These are phyloP conservation scores for Neurospora sp. DNA, from an alignment of 495 filamentous ascomycete species.

Conservation along the genomic window DNA sequence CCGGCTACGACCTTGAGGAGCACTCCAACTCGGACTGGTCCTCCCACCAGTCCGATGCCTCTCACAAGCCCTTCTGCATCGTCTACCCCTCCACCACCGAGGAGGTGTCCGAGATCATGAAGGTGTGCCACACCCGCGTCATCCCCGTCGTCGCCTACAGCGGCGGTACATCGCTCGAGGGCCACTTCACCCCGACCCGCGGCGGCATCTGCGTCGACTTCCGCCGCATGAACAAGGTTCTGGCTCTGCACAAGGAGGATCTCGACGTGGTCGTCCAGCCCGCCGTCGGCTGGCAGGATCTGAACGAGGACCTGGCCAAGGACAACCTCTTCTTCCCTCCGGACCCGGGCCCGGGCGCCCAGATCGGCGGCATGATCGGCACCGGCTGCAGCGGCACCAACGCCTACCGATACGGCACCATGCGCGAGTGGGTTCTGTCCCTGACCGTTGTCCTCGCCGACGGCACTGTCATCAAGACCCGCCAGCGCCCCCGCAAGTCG, in stretches of 20 bases:
- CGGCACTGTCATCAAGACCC: constrained; percentile 83
- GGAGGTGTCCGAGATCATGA: constrained; percentile 63
- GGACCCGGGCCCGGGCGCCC: constrained; percentile 70
- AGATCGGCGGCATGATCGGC: constrained; percentile 94
- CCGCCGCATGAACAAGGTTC: constrained; percentile 61
- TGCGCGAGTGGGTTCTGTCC: constrained; percentile 91
- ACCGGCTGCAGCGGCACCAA: constrained; percentile 93
- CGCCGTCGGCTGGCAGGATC: constrained; percentile 65
- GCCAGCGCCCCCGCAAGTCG: constrained; percentile 65
- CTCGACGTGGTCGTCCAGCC: constrained; percentile 77
- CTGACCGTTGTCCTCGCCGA: constrained; percentile 90
- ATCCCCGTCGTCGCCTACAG: constrained; percentile 71
- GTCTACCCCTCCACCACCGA: constrained; percentile 57
- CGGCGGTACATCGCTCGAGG: constrained; percentile 72
- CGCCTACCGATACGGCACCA: constrained; percentile 87
- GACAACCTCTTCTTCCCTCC: constrained; percentile 73
- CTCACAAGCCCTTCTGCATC: constrained; percentile 46
- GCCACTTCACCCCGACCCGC: constrained; percentile 64
- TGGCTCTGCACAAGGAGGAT: constrained; percentile 61
- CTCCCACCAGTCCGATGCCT: constrained; percentile 49
- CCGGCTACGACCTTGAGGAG: constrained; percentile 49
- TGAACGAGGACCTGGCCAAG: constrained; percentile 62
- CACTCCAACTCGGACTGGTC: constrained; percentile 89
- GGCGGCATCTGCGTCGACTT: constrained; percentile 76
- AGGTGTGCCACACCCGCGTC: constrained; percentile 56